Evolutionary conservation across 345 rosid genomes (phyloP).

Genomic region (Tarenaya hassleriana): DNA sequence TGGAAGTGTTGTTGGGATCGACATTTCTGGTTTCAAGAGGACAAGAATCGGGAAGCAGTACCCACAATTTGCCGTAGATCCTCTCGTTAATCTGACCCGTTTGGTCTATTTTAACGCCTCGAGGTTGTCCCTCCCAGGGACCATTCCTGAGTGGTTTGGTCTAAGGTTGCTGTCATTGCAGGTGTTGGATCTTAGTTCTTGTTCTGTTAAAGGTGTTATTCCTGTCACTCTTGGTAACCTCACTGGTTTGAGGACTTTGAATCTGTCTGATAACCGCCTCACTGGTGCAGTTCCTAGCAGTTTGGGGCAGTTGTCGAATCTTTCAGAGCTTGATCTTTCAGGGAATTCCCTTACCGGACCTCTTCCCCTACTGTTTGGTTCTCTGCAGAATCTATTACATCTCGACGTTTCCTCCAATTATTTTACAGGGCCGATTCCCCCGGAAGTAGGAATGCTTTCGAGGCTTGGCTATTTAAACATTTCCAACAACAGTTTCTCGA

Average conservation of each 20-base stretch:
- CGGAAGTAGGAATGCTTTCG: slow-evolving; percentile 42
- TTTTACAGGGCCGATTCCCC: slow-evolving; percentile 60
- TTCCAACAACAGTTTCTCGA: slow-evolving; percentile 60
- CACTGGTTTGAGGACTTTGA: slow-evolving; percentile 50
- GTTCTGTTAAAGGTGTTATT: slow-evolving; percentile 50
- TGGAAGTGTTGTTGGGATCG: slow-evolving; percentile 61
- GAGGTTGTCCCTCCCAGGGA: slow-evolving; percentile 62
- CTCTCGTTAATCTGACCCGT: slow-evolving; percentile 58
- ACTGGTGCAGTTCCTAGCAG: slow-evolving; percentile 55
- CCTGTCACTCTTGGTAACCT: slow-evolving; percentile 67
- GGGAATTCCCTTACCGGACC: slow-evolving; percentile 52
- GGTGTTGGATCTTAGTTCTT: slow-evolving; percentile 84
- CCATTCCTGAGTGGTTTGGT: slow-evolving; percentile 80
- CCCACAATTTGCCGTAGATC: slow-evolving; percentile 71
- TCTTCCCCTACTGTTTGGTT: slow-evolving; percentile 57
- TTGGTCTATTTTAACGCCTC: slow-evolving; percentile 77
- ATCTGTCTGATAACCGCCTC: slow-evolving; percentile 54
- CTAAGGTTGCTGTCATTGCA: slow-evolving; percentile 41
- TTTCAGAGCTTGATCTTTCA: slow-evolving; percentile 63
- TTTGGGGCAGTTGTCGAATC: slow-evolving; percentile 49
- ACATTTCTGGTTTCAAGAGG: slow-evolving; percentile 82
- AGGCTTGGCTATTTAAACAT: slow-evolving; percentile 61
- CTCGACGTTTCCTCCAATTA: slow-evolving; percentile 75
- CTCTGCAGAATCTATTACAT: slow-evolving; percentile 45
- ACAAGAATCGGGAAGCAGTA: slow-evolving; percentile 66